Conservation (phyloP, 306 rosid genomes). For the Prunus padus region DNA sequence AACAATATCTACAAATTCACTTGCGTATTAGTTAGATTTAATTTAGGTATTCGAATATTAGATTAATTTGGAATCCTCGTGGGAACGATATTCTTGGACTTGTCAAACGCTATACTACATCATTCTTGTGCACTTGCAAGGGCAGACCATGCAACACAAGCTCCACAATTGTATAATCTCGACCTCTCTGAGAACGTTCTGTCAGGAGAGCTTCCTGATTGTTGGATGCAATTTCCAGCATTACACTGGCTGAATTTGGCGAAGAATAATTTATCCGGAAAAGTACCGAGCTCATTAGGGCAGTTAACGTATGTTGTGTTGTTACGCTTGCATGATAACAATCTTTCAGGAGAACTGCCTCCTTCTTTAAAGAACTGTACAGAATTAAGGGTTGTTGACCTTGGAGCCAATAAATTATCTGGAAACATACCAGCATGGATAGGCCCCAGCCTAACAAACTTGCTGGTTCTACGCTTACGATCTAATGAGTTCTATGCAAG, state of each 20-base stretch:
- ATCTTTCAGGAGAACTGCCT: constrained; percentile 18
- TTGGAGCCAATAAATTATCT: constrained; percentile 16
- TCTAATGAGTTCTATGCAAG: constrained; percentile 20
- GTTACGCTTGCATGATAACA: constrained; percentile 6
- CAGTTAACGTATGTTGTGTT: background rate
- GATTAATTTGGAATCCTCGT: no score
- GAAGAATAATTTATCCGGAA: constrained; percentile 11
- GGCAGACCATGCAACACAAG: no score
- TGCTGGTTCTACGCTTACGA: constrained; percentile 6
- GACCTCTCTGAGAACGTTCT: constrained; percentile 27
- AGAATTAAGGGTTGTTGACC: constrained; percentile 17
- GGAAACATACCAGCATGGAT: constrained; percentile 22
- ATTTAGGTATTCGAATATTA: no score
- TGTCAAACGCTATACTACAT: no score
- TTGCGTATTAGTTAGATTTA: no score
- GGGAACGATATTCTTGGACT: no score
- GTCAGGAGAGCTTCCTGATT: constrained; percentile 5
- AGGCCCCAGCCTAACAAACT: constrained; percentile 3
- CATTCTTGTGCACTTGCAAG: no score
- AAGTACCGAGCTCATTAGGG: constrained; percentile 20
- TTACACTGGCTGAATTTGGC: background rate
- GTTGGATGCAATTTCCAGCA: background rate
- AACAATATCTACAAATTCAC: no score
- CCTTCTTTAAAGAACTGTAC: constrained; percentile 26
- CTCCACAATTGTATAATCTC: background rate